A percentile compares a stretch with the other conserved stretches of the same genome.
These are phyloP conservation scores for Diacronema lutheri DNA, from an alignment of 78 protist species.

Conservation along the genomic window DNA sequence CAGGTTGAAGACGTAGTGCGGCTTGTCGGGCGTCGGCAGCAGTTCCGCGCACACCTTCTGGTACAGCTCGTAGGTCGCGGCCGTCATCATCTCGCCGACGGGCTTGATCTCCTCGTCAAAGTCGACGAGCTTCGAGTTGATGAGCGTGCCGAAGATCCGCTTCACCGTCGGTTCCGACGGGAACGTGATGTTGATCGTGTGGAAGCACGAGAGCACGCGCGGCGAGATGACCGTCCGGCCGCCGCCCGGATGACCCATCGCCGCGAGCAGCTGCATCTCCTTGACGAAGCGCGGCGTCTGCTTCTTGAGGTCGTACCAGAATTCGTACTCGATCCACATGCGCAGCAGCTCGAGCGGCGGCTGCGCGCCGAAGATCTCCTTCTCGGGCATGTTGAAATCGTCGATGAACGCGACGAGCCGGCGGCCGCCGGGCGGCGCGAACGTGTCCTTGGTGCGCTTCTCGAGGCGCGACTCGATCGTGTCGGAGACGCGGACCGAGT, in stretches of 20 bases:
- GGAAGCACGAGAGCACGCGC: constrained; percentile 56
- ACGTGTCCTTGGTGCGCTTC: constrained; percentile 52
- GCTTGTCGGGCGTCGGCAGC: constrained; percentile 68
- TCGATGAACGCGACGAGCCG: constrained; percentile 64
- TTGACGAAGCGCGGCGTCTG: constrained; percentile 36
- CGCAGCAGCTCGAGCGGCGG: constrained; percentile 82
- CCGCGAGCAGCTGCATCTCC: constrained; percentile 66
- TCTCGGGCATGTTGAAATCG: constrained; percentile 83
- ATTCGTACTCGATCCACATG: constrained; percentile 74
- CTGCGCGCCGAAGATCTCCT: constrained; percentile 75
- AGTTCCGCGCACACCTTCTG: constrained; percentile 10
- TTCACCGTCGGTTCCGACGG: constrained; percentile 46
- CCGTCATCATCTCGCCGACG: constrained; percentile 30
- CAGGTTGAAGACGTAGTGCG: constrained; percentile 76
- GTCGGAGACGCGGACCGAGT: constrained; percentile 43
- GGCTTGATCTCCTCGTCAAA: constrained; percentile 57
- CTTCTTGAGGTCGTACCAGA: constrained; percentile 76
- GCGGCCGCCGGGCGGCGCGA: constrained; percentile 59
- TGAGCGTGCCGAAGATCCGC: constrained; percentile 60
- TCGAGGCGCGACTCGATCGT: constrained; percentile 72
- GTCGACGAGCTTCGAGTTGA: constrained; percentile 28
- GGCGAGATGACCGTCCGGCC: constrained; percentile 54
- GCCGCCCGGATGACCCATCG: constrained; percentile 80
- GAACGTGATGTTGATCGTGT: constrained; percentile 63
- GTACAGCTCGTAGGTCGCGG: constrained; percentile 59